Base-by-base conservation (phyloP, 2,329 filamentous ascomycete genomes). In the Paraphoma sp. region DNA sequence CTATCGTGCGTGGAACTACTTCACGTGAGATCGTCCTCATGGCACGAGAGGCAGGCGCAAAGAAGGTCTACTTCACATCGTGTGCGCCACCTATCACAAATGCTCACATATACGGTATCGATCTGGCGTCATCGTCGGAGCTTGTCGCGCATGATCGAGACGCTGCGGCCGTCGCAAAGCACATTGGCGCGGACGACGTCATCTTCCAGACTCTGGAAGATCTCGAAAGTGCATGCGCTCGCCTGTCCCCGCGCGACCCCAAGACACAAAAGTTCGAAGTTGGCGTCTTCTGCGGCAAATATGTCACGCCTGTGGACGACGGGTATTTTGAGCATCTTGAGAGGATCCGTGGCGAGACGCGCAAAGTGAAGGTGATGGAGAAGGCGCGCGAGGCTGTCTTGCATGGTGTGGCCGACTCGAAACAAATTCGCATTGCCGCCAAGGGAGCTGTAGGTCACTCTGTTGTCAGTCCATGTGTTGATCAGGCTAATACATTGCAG, bases 231-330 rank as follows among this genome's bases (percentile, higher is more conserved):
- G 87, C 93, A 0, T 97, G 93, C 71, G 84, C 87, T 1, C 88
- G 92, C 64, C 84, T 91, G 4, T 88, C 87, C 58, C 84, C 87
- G 48, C 79, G 84, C 53, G 78, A 84, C 58, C 79, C 81, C 33
- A 74, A 85, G 67, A 82, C 82, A 8, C 81, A 85, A 61, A 82
- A 89, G 53, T 97, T 97, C 64, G 94, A 98, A 73, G 88, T 96
- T 2, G 93, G 94, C 51, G 93, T 97, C 8, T 97, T 98, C 80
- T 92, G 88, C 71, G 94, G 94, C 45, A 87, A 88, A 62, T 97
- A 97, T 76, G 83, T 91, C 59, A 97, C 94, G 0, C 87, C 87
- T 0, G 90, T 97, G 1, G 86, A 89, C 1, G 84, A 88, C 6
- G 88, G 85, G 38, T 97, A 97, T 79, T 95, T 97, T 65, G 87